Conservation (phyloP, 1,284 basidiomycete species). For the Ganoderma leucocontextum region DNA sequence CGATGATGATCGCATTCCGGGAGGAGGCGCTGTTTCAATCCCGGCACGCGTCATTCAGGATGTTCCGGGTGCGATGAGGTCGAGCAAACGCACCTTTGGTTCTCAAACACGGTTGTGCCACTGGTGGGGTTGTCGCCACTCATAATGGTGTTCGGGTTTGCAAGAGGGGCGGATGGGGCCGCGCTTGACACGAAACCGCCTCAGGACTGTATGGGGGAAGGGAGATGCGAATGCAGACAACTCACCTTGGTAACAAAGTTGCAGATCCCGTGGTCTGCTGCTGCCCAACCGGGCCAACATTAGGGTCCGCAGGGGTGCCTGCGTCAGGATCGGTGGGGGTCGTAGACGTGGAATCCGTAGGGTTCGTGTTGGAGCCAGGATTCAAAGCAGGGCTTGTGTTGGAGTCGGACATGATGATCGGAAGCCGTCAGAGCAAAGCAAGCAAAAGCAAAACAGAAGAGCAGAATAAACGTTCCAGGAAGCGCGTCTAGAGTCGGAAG, state of each 20-base stretch:
- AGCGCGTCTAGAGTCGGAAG: conserved; percentile 15
- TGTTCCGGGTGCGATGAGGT: background rate
- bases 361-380: conserved; percentile 12
- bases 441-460: background rate
- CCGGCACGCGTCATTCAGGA: background rate
- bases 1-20: conserved; percentile 31
- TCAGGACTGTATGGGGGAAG: background rate
- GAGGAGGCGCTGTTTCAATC: conserved; percentile 10
- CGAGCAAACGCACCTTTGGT: conserved; percentile 11
- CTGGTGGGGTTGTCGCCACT: conserved; percentile 7
- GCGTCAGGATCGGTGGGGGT: conserved; percentile 8
- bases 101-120: background rate
- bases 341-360: conserved; percentile 15
- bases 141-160: background rate
- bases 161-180: background rate
- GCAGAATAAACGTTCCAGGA: conserved; percentile 10
- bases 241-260: conserved; percentile 8
- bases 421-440: conserved; percentile 12
- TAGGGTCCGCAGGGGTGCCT: conserved; percentile 1
- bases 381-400: conserved; percentile 21
- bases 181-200: background rate
- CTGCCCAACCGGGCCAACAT: background rate
- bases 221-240: no score
- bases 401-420: conserved; percentile 25
- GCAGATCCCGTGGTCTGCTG: conserved; percentile 15